A percentile compares a stretch with the other conserved stretches of the same genome.
These are phyloP conservation scores for Dentipellis fragilis DNA, from an alignment of 768 basidiomycete genomes.

Conservation along the genomic window DNA sequence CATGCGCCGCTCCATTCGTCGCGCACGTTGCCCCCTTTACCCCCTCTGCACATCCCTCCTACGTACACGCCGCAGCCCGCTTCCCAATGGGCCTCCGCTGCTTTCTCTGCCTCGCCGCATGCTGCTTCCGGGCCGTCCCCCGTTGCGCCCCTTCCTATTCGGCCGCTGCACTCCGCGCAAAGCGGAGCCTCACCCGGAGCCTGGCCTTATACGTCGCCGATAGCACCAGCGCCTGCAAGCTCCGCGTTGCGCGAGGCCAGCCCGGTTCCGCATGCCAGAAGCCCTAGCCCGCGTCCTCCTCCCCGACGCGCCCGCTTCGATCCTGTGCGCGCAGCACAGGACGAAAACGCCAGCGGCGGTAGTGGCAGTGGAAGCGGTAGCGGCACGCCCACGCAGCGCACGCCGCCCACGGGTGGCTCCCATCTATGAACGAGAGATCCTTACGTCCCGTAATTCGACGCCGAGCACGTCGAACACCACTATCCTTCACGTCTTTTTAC, in stretches of 20 bases:
- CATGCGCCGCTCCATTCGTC: neutral
- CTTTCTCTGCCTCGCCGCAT: neutral
- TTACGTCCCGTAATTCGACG: neutral
- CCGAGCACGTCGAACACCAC: neutral
- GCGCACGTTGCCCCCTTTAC: constrained; percentile 7
- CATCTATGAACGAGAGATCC: neutral
- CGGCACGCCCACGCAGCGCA: neutral
- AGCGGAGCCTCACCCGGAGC: neutral
- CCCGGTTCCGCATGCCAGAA: neutral
- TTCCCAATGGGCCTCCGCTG: neutral
- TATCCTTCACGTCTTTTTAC: neutral
- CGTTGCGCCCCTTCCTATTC: neutral
- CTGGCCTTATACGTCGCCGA: neutral
- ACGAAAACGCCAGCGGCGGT: constrained; percentile 4
- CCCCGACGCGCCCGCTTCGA: constrained; percentile 12
- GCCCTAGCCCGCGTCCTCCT: neutral
- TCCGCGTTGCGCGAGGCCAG: neutral
- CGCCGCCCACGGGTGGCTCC: constrained; percentile 1
- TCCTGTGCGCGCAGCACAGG: constrained; percentile 14
- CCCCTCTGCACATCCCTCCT: constrained; percentile 7
- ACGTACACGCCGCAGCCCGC: neutral
- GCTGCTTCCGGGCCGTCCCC: neutral
- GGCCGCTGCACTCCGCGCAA: neutral
- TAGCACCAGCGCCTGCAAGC: neutral
- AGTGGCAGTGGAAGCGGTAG: constrained; percentile 3